Percentiles rank a stretch among this genome's conserved stretches.
Evolutionary conservation across 148 eudicot species (phyloP).

Genomic region (Mesembryanthemum crystallinum): DNA sequence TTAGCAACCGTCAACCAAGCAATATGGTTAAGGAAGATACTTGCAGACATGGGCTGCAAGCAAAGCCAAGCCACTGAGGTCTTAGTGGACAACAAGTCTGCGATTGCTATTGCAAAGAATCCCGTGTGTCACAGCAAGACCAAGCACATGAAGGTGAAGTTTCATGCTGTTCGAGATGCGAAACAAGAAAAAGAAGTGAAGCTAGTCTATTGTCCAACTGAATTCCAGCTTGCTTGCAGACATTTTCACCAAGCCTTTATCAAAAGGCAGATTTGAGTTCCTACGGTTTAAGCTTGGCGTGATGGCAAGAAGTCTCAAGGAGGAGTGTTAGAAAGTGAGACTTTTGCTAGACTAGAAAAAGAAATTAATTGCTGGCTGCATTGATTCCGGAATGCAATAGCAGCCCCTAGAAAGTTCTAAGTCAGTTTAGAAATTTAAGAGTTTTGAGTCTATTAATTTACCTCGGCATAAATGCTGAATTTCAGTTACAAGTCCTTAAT

Average conservation of each 20-base stretch:
- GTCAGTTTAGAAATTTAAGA: too few species aligned
- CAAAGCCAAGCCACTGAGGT: conserved; percentile 3
- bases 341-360: too few species aligned
- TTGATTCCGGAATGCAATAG: too few species aligned
- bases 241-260: background rate
- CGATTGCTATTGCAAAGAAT: background rate
- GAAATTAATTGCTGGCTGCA: too few species aligned
- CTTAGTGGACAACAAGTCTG: background rate
- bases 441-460: too few species aligned
- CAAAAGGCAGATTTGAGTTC: background rate
- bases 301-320: background rate
- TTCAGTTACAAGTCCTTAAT: too few species aligned
- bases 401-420: too few species aligned
- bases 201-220: background rate
- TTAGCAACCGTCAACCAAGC: background rate
- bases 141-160: background rate
- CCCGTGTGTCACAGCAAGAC: background rate
- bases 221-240: background rate
- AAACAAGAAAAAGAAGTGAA: conserved; percentile 5
- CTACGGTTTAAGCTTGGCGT: background rate
- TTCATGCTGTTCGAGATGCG: background rate
- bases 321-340: background rate
- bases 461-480: too few species aligned
- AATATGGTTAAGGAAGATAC: conserved; percentile 12
- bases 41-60: background rate